phyloP scores from a whole-genome alignment of 352 stramenopile species.

The Phytophthora meadii region DNA sequence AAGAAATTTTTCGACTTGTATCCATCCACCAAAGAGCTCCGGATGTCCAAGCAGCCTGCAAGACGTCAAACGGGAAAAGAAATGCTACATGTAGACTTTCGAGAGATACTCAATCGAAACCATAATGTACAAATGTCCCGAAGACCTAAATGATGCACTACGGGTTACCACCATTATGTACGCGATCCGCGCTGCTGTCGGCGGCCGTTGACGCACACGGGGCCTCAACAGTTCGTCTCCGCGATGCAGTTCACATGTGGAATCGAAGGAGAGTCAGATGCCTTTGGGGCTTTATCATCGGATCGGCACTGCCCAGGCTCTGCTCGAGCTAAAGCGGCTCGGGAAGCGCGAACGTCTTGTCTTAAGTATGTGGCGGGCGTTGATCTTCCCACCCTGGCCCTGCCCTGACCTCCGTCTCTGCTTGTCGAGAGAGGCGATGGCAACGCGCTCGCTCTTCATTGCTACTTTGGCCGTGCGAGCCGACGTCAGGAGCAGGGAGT shows the following conservation, averaged over 20 bases:
- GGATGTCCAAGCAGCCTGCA: constrained; percentile 7
- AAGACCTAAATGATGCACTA: neutral
- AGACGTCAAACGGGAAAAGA: constrained; percentile 6
- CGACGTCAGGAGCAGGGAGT: constrained; percentile 12
- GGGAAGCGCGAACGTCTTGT: constrained; percentile 23
- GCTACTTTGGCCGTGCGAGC: constrained; percentile 31
- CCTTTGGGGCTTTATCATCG: constrained; percentile 28
- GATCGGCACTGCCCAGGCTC: constrained; percentile 27
- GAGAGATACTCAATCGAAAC: constrained; percentile 4
- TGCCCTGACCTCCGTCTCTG: constrained; percentile 30
- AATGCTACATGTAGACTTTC: neutral
- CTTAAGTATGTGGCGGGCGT: constrained; percentile 28
- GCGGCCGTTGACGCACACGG: too few relatives aligned
- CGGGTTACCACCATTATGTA: constrained; percentile 14
- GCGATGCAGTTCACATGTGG: constrained; percentile 26
- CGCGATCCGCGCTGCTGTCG: too few relatives aligned
- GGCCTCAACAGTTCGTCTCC: neutral
- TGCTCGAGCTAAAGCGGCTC: constrained; percentile 16
- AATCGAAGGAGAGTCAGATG: constrained; percentile 39
- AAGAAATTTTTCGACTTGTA: constrained; percentile 5
- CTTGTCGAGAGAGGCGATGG: constrained; percentile 9
- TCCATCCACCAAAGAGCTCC: constrained; percentile 1
- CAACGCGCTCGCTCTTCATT: constrained; percentile 27
- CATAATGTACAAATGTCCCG: neutral
- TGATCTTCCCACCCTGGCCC: constrained; percentile 32